Base-by-base conservation (phyloP, 2,329 filamentous ascomycete species). In the Triangularia setosa region DNA sequence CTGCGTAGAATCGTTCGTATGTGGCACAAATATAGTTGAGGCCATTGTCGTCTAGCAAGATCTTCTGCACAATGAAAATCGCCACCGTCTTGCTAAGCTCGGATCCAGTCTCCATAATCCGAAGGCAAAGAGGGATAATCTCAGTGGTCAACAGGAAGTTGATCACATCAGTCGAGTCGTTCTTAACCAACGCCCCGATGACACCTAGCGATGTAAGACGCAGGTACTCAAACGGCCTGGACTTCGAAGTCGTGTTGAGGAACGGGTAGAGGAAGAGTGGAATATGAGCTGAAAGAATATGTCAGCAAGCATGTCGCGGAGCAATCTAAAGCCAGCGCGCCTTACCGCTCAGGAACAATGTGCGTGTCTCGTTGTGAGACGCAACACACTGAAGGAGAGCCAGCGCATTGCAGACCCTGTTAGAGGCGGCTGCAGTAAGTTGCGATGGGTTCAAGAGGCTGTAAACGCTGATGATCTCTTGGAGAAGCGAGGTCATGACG, bases 51-150 rank as follows among this genome's bases (percentile, higher is more conserved):
- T 99, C 95, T 2, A 99, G 86, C 60, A 99, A 81, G 25, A 99
- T 99, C 84, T 99, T 99, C 79, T 99, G 95, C 18, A 99, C 95
- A 72, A 99, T 99, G 81, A 99, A 99, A 73, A 99, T 99, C 64
- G 95, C 95, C 14, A 99, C 95, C 0, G 95, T 99, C 83, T 99
- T 99, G 83, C 93, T 97, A 66, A 99, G 85, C 79, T 99, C 95
- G 0, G 93, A 97, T 58, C 95, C 95, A 0, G 95, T 99, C 81
- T 99, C 95, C 95, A 99, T 99, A 74, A 99, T 99, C 66, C 95
- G 89, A 54, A 99, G 88, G 77, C 95, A 99, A 12, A 99, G 86
- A 9, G 95, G 95, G 64, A 99, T 99, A 71, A 99, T 99, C 79
- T 99, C 95, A 28, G 95, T 99, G 1, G 95, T 98, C 58, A 99